A percentile compares a stretch with the other conserved stretches of the same genome.
phyloP scores from a whole-genome alignment of 306 rosid species.

The Luffa acutangula region DNA sequence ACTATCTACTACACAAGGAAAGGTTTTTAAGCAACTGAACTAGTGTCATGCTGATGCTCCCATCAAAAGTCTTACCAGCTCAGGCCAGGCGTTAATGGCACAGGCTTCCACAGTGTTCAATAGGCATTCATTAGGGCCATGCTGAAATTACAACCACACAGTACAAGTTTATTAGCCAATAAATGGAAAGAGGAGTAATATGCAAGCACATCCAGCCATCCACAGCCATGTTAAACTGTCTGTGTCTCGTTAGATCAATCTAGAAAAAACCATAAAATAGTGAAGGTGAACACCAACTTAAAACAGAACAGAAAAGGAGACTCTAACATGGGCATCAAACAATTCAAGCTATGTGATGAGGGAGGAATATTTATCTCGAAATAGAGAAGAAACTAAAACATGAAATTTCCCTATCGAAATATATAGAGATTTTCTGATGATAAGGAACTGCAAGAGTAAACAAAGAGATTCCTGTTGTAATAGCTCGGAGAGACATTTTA shows the following conservation, averaged over 20 bases:
- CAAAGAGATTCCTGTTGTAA: conserved; percentile 60
- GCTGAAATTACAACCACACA: conserved; percentile 40
- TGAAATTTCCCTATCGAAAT: conserved; percentile 12
- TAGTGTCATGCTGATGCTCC: not conserved
- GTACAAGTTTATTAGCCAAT: not conserved
- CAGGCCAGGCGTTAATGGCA: conserved; percentile 70
- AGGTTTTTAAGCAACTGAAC: not conserved
- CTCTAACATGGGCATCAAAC: not conserved
- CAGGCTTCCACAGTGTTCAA: conserved; percentile 80
- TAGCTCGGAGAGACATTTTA: conserved; percentile 39
- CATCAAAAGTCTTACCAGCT: conserved; percentile 36
- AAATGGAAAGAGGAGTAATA: not conserved
- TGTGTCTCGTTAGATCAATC: not conserved
- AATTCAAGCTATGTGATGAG: not conserved
- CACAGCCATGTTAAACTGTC: not conserved
- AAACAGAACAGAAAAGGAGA: not conserved
- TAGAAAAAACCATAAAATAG: too few species aligned
- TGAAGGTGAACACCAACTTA: not conserved
- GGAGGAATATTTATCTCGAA: not conserved
- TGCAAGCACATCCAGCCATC: not conserved
- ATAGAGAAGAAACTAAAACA: not conserved
- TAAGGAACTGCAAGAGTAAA: conserved; percentile 61
- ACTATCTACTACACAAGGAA: not conserved
- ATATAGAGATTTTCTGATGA: conserved; percentile 55
- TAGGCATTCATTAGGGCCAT: conserved; percentile 73